These are phyloP conservation scores for Celoporthe dispersa DNA, from an alignment of 2,329 filamentous ascomycete genomes.

Conservation along the genomic window DNA sequence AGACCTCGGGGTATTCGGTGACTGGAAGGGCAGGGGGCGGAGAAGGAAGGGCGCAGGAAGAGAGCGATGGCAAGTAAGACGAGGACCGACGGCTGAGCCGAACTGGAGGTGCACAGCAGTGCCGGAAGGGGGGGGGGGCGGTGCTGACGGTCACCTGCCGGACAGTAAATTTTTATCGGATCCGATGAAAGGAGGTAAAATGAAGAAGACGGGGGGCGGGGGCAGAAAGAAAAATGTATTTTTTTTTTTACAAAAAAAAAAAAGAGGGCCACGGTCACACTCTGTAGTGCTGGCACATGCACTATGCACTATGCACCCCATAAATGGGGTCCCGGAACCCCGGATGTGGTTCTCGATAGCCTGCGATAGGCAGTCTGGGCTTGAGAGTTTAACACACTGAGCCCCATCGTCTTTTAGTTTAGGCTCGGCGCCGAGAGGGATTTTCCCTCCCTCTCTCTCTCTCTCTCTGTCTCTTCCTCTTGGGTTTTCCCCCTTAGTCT, in stretches of 20 bases:
- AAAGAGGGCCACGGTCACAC: constrained; percentile 17
- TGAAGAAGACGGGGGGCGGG: background rate
- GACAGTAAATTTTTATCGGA: constrained; percentile 23
- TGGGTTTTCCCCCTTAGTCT: too few relatives aligned
- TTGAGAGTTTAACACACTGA: background rate
- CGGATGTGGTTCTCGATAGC: background rate
- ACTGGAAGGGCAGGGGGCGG: background rate
- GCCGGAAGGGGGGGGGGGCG: too few relatives aligned
- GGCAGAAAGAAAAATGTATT: background rate
- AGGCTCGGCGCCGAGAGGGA: background rate
- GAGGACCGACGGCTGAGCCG: constrained; percentile 3
- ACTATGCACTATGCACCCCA: constrained; percentile 1
- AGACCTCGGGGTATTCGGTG: background rate
- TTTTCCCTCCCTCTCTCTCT: background rate
- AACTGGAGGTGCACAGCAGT: background rate
- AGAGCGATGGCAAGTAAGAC: background rate
- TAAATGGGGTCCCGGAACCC: constrained; percentile 7
- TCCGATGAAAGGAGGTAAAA: constrained; percentile 21
- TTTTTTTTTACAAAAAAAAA: background rate
- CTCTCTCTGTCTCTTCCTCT: too few relatives aligned
- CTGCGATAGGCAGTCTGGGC: background rate
- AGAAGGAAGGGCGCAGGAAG: background rate
- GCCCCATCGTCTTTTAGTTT: background rate
- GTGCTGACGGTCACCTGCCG: constrained; percentile 1
- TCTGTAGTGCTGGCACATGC: constrained; percentile 9